phyloP scores from a whole-genome alignment of 371 early-diverging fungal species.

The Mortierella sp. region DNA sequence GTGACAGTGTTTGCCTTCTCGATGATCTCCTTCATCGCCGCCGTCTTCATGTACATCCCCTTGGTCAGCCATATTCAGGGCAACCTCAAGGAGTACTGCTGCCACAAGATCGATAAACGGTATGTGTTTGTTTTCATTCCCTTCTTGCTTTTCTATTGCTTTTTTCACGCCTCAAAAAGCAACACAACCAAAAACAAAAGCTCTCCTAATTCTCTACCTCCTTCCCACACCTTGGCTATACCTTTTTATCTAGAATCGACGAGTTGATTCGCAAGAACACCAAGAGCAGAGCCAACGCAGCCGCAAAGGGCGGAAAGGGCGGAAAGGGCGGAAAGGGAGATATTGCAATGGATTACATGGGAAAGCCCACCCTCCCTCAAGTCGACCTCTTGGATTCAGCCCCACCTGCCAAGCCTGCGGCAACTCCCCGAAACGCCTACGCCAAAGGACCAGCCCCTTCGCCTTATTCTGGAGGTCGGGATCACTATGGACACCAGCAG shows the following conservation, averaged over 20 bases:
- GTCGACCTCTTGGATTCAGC: conserved; percentile 30
- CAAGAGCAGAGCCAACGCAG: conserved; percentile 36
- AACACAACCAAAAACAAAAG: background rate
- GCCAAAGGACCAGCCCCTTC: background rate
- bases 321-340: conserved; percentile 21
- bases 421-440: conserved; percentile 22
- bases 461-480: background rate
- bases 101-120: conserved; percentile 93
- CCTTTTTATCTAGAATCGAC: conserved; percentile 31
- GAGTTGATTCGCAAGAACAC: conserved; percentile 48
- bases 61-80: conserved; percentile 86
- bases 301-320: conserved; percentile 24
- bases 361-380: conserved; percentile 50
- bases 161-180: background rate
- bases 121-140: conserved; percentile 19
- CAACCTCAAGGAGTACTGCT: conserved; percentile 93
- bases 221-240: background rate
- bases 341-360: conserved; percentile 16
- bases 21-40: conserved; percentile 67
- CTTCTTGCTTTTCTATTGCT: background rate
- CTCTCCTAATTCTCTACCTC: background rate
- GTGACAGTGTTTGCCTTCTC: conserved; percentile 74
- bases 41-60: conserved; percentile 83
- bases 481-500: background rate
- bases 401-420: conserved; percentile 9